Base-by-base conservation (phyloP, 2,329 filamentous ascomycete genomes). In the Pseudopyricularia javanii region DNA sequence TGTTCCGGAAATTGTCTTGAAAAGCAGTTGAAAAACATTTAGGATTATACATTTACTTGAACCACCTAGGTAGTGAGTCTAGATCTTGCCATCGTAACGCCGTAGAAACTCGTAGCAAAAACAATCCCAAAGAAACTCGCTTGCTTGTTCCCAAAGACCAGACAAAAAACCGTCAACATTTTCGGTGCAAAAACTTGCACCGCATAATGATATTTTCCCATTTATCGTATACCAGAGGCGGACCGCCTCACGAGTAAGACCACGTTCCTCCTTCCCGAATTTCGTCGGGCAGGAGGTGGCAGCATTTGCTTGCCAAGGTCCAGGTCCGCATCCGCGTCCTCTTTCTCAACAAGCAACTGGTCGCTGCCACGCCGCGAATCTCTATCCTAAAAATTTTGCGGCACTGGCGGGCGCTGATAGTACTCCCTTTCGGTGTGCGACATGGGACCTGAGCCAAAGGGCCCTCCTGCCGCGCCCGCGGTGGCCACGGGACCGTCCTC, bases 401-500 rank as follows among this genome's bases (percentile, higher is more conserved):
- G 37, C 37, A 43, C 37, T 12, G 37, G 37, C 17, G 37, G 37
- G 7, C 37, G 37, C 37, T 43, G 37, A 24, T 43, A 43, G 37
- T 43, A 43, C n/a, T 43, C 37, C 37, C 37, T 43, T 2, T 43
- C 37, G 8, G 37, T 43, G 9, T 43, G 37, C 8, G 37, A 22
- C n/a, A 43, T 11, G 6, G 37, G 17, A 24, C 37, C 37, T n/a
- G 37, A 22, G 8, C 37, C 37, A 43, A 43, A 43, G 17, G 37
- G 37, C 20, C 37, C 37, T 8, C 37, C 37, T 8, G 3, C 37
- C 8, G 37, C 37, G 17, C 17, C 37, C 9, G 8, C 37, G 37
- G 17, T 20, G 45, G 20, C 7, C 55, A 51, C 15, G 56, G 43
- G 9, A 55, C 45, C 8, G 57, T 33, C 3, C 2, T 50, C 48